Evolutionary conservation across 2,329 filamentous ascomycete genomes (phyloP), one percentile per base, ranked within the genome.

Genomic region (Clonostachys chloroleuca): DNA sequence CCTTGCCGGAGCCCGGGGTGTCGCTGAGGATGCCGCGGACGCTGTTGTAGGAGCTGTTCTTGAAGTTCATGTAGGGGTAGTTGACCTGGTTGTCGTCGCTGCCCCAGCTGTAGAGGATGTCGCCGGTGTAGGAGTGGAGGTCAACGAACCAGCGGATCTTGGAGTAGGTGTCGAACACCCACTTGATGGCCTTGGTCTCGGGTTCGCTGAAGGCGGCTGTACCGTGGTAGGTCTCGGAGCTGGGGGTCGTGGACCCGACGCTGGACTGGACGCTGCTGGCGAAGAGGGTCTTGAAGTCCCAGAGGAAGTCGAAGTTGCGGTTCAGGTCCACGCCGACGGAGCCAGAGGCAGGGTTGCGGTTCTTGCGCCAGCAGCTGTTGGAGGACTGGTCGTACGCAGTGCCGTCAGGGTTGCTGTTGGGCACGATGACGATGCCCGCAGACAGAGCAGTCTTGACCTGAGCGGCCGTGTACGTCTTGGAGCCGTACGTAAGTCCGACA

Each of bases 281-380:
- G 74, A 9, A 41, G 16, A 5, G 52, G 54, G 0, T 61, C 33
- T 56, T 62, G 54, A 72, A 77, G 60, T 82, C 71, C 74, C 78
- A 83, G 9, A 80, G 59, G 58, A 78, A 76, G 57, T 80, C 75
- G 53, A 80, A 80, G 63, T 80, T 80, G 45, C 77, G 69, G 59
- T 80, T 80, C 43, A 80, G 62, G 52, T 80, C 77, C 34, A 80
- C 64, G n/a, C 75, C 76, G 14, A 20, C 13, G 24, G 49, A 40
- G 1, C 66, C 63, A 33, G 60, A 65, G 20, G 58, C 59, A 1
- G 70, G 64, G 58, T 77, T 79, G 34, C 76, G 72, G 59, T 80
- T 80, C 66, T 79, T 80, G 52, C 75, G 72, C 77, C 77, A 80
- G 64, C 75, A 77, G 34, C 59, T 61, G 54, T 72, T 65, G 30